Base-by-base conservation (phyloP, 2,329 filamentous ascomycete genomes). In the Colletotrichum acutatum region DNA sequence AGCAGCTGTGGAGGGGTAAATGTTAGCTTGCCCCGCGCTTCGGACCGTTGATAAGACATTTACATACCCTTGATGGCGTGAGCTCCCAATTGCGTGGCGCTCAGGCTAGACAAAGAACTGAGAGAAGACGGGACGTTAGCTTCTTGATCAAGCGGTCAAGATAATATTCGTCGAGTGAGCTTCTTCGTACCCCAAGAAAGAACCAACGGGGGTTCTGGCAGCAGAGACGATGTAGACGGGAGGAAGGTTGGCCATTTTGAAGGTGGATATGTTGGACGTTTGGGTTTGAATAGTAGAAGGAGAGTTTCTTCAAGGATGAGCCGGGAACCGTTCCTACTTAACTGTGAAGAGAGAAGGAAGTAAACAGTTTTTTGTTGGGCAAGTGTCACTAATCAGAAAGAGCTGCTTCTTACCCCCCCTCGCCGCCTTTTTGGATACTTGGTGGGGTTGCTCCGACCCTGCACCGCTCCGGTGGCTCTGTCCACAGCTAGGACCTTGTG, bases 191-290 rank as follows among this genome's bases (percentile, higher is more conserved):
- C 97, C 97, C 80, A 98, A 90, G 86, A 99, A 99, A 77, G 94
- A 95, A 79, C 97, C 97, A 76, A 98, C 89, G 66, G 97, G 97
- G 76, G 97, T 99, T 85, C 95, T 91, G 80, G 91, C 94, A 76
- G 92, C 93, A 72, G 97, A 97, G 81, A 98, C 95, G 80, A 99
- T 98, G 87, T 99, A 99, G 77, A 99, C 96, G 72, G 95, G 90
- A 77, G 95, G 93, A 76, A 95, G 90, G 78, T 90, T 90, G 82
- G 94, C 89, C 94, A 97, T 97, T 74, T 79, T 90, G 85, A 75
- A 37, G 22, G 37, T 71, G 26, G 42, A 19, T 63, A 62, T 59
- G n/a, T 32, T 65, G 60, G 26, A 30, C 28, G 37, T 58, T 59
- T 56, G 16, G 19, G 30, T 24, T 54, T 59, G 32, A 19, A 34